These are phyloP conservation scores for Mycena amicta DNA, from an alignment of 768 basidiomycete species.

Conservation along the genomic window DNA sequence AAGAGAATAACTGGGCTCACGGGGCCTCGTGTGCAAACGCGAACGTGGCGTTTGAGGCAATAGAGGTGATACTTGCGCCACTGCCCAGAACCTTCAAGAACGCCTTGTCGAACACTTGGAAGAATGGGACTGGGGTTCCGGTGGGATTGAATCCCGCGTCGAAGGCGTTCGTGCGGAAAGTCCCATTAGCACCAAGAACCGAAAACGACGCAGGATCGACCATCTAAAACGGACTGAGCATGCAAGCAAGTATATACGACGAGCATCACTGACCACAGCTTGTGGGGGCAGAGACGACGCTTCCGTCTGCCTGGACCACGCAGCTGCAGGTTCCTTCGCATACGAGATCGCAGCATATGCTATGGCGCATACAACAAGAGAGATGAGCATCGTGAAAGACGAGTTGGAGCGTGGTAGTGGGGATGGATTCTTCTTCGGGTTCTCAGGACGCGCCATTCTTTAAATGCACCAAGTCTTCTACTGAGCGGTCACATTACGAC, in stretches of 20 bases:
- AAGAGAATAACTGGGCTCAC: background rate
- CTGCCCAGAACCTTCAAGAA: constrained; percentile 64
- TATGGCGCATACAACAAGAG: constrained; percentile 18
- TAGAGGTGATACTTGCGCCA: constrained; percentile 56
- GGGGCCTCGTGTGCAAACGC: constrained; percentile 83
- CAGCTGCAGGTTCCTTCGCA: constrained; percentile 8
- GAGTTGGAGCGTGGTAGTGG: constrained; percentile 2
- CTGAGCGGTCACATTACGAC: constrained; percentile 16
- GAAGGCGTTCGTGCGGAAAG: constrained; percentile 42
- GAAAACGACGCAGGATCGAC: constrained; percentile 53
- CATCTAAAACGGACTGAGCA: too few relatives aligned
- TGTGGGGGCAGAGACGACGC: constrained; percentile 25
- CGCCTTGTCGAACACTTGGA: constrained; percentile 51
- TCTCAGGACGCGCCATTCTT: constrained; percentile 15
- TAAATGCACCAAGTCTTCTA: constrained; percentile 9
- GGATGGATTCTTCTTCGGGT: constrained; percentile 3
- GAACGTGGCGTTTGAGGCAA: constrained; percentile 62
- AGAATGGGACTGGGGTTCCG: constrained; percentile 57
- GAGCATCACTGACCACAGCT: constrained; percentile 28
- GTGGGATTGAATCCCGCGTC: constrained; percentile 61
- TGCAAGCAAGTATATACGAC: too few relatives aligned
- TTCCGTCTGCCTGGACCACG: constrained; percentile 20
- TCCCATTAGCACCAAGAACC: constrained; percentile 48
- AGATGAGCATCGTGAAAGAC: constrained; percentile 8
- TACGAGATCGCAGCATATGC: constrained; percentile 15